Percentiles rank a stretch among this genome's conserved stretches.
phyloP scores from a whole-genome alignment of 306 rosid species.

The Dryas alaskensis region DNA sequence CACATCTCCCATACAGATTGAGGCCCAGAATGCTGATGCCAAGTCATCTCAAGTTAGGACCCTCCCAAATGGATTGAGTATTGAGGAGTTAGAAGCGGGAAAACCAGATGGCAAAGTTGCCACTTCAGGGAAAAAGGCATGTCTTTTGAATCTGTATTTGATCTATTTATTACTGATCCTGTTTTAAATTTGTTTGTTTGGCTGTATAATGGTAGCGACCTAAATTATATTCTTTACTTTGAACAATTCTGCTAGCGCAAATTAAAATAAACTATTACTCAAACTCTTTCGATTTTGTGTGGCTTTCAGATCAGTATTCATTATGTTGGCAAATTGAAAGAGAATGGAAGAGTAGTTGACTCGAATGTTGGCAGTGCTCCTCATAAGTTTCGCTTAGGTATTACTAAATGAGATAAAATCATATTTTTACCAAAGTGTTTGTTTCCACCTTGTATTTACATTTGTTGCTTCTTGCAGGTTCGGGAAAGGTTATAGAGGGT shows the following conservation, averaged over 20 bases:
- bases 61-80: conserved; percentile 50
- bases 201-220: neutral
- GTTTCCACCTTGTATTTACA: conserved; percentile 6
- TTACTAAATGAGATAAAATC: conserved; percentile 6
- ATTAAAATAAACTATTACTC: neutral
- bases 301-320: conserved; percentile 60
- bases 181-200: neutral
- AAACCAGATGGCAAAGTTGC: conserved; percentile 63
- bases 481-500: conserved; percentile 55
- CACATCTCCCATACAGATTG: conserved; percentile 22
- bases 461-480: conserved; percentile 50
- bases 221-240: neutral
- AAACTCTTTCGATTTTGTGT: conserved; percentile 21
- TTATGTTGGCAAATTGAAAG: conserved; percentile 65
- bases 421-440: neutral
- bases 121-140: conserved; percentile 59
- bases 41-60: conserved; percentile 44
- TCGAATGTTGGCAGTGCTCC: conserved; percentile 48
- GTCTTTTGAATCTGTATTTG: neutral
- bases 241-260: neutral
- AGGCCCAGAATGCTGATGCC: conserved; percentile 25
- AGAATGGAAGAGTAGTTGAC: conserved; percentile 51
- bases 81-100: conserved; percentile 66
- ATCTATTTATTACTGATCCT: neutral
- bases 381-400: conserved; percentile 85